A percentile compares a stretch with the other conserved stretches of the same genome.
Evolutionary conservation across 768 basidiomycete species (phyloP).

Genomic region (Tricholoma terreum): DNA sequence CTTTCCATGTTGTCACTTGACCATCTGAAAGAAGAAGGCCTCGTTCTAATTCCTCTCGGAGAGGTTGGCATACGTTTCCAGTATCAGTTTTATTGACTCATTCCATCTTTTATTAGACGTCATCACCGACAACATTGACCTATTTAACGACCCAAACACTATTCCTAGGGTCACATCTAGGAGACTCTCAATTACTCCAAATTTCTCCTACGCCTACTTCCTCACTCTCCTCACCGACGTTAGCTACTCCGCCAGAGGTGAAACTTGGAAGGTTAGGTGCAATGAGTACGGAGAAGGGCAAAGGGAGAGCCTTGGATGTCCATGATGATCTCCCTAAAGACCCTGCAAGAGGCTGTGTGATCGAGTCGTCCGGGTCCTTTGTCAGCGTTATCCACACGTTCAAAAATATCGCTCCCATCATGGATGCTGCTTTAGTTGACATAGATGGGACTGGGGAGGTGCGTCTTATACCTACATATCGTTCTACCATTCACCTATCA

Average conservation of each 20-base stretch:
- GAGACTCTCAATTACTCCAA: slow-evolving; percentile 74
- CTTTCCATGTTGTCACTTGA: slow-evolving; percentile 63
- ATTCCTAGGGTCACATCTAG: slow-evolving; percentile 79
- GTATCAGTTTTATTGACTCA: background rate
- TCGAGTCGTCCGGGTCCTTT: slow-evolving; percentile 53
- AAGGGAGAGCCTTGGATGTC: slow-evolving; percentile 33
- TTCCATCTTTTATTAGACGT: slow-evolving; percentile 45
- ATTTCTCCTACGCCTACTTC: slow-evolving; percentile 50
- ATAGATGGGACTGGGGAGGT: slow-evolving; percentile 70
- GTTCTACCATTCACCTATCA: background rate
- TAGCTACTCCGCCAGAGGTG: slow-evolving; percentile 52
- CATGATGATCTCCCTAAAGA: slow-evolving; percentile 27
- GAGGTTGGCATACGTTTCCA: slow-evolving; percentile 38
- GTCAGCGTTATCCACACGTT: slow-evolving; percentile 61
- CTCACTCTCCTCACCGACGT: slow-evolving; percentile 37
- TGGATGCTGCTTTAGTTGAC: slow-evolving; percentile 78
- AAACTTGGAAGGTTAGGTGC: slow-evolving; percentile 34
- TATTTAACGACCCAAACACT: slow-evolving; percentile 68
- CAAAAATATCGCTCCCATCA: slow-evolving; percentile 79
- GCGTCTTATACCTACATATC: slow-evolving; percentile 11
- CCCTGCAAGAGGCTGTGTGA: slow-evolving; percentile 41
- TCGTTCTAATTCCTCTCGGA: slow-evolving; percentile 66
- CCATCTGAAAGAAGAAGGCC: slow-evolving; percentile 36
- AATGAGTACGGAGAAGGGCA: slow-evolving; percentile 34
- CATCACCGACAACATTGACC: slow-evolving; percentile 66